Conservation (phyloP, 306 rosid genomes). For the Dalbergia cultrata region DNA sequence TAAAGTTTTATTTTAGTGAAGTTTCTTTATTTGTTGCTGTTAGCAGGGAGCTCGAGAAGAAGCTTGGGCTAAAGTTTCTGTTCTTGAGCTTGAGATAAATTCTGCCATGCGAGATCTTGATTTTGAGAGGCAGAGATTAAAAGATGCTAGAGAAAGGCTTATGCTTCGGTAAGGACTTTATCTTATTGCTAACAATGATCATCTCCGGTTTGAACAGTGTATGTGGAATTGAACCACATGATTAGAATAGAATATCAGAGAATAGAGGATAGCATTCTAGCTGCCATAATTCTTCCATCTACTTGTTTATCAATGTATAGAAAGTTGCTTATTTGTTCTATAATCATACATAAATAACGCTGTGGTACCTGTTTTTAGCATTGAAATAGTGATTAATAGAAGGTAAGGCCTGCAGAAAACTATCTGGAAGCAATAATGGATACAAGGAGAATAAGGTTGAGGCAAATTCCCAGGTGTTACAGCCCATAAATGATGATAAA, state of each 20-base stretch:
- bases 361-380: too few relatives aligned
- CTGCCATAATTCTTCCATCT: not conserved
- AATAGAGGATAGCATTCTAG: not conserved
- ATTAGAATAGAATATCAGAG: not conserved
- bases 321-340: too few relatives aligned
- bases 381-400: too few relatives aligned
- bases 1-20: constrained; percentile 19
- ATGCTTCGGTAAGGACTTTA: constrained; percentile 69
- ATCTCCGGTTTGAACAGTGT: constrained; percentile 25
- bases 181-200: constrained; percentile 2
- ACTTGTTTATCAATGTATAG: not conserved
- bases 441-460: too few relatives aligned
- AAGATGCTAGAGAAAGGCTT: constrained; percentile 77
- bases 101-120: constrained; percentile 78
- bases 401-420: too few relatives aligned
- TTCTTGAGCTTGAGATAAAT: constrained; percentile 81
- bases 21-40: constrained; percentile 50
- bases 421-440: too few relatives aligned
- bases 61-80: constrained; percentile 88
- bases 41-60: constrained; percentile 93
- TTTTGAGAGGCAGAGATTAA: constrained; percentile 70
- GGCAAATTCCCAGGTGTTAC: too few relatives aligned
- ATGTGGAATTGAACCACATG: not conserved
- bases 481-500: too few relatives aligned
- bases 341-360: too few relatives aligned